phyloP scores from a whole-genome alignment of 768 basidiomycete genomes.

The Mycena polygramma region DNA sequence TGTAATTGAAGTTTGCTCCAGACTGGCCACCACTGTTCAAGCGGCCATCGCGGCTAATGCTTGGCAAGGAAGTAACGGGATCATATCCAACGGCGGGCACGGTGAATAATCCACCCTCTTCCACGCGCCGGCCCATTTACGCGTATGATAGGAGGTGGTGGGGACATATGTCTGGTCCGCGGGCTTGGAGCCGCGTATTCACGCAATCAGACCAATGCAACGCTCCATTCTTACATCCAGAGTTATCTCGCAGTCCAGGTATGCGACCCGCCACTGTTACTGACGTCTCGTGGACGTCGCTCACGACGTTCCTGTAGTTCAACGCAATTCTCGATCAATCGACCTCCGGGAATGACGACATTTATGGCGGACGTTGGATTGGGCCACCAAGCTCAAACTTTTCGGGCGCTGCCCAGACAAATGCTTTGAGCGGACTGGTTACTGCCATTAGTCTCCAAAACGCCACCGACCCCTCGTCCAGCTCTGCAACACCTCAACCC shows the following conservation, averaged over 20 bases:
- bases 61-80: too few relatives aligned
- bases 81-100: too few relatives aligned
- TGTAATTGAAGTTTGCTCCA: not conserved
- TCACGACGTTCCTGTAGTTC: not conserved
- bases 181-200: not conserved
- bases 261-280: too few relatives aligned
- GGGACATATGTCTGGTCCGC: not conserved
- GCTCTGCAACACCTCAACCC: not conserved
- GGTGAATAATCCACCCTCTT: not conserved
- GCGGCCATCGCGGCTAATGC: not conserved
- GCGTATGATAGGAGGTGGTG: too few relatives aligned
- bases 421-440: not conserved
- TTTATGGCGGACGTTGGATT: not conserved
- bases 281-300: not conserved
- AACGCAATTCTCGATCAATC: not conserved
- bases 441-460: not conserved
- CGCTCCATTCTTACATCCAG: not conserved
- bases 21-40: not conserved
- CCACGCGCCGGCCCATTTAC: too few relatives aligned
- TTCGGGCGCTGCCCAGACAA: not conserved
- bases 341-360: not conserved
- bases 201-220: not conserved
- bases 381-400: not conserved
- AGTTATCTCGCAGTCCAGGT: not conserved
- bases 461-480: not conserved